Conservation (phyloP, 169 alveolate species). For the Plasmodium fragile region DNA sequence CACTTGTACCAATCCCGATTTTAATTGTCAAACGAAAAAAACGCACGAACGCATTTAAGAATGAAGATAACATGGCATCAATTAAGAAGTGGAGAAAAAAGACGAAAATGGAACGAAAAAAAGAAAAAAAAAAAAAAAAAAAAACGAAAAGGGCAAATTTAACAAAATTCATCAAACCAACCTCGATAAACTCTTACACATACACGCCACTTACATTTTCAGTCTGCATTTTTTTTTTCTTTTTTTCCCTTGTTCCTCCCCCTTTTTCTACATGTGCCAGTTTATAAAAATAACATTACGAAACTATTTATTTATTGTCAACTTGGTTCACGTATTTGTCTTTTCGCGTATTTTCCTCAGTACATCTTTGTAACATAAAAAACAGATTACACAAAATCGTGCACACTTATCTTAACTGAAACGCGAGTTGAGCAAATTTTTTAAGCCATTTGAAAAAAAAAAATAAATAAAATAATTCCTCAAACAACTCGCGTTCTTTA, state of each 20-base stretch:
- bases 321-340: neutral
- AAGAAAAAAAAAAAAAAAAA: neutral
- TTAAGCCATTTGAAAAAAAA: neutral
- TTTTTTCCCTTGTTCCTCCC: neutral
- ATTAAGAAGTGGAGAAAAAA: conserved; percentile 4
- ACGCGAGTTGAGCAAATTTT: neutral
- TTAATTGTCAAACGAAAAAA: neutral
- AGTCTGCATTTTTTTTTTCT: neutral
- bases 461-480: neutral
- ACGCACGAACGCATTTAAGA: neutral
- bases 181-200: neutral
- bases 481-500: neutral
- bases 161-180: neutral
- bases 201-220: neutral
- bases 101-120: neutral
- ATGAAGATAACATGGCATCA: neutral
- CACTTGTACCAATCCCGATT: neutral
- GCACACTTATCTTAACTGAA: neutral
- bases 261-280: neutral
- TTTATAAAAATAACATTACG: neutral
- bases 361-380: neutral
- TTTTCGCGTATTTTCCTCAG: neutral
- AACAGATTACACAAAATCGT: neutral
- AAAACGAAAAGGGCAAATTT: neutral
- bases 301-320: neutral